Evolutionary conservation across 768 basidiomycete species (phyloP), one percentile per base, ranked within the genome.

Genomic region (Boletus fagicola): DNA sequence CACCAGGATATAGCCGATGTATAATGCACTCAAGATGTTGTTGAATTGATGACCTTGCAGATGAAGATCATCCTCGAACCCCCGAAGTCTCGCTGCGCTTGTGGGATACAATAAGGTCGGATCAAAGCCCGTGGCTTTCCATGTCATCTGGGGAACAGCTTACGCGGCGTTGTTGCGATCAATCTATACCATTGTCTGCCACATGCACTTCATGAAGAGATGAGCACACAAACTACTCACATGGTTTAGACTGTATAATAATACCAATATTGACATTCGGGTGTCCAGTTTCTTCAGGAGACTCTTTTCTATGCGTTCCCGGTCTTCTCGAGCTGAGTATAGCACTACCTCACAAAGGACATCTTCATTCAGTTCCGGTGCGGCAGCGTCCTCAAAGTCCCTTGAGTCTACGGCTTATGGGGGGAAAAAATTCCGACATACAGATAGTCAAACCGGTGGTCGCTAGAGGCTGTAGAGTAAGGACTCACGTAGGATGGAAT

Each of bases 1-100:
- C 88, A 90, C 89, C 39, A 88, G 70, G 56, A 87, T 87, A 65
- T 90, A 90, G 16, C 87, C 87, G 33, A 86, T 76, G 61, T 87
- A 88, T 48, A 88, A 77, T 51, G 87, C 81, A 42, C 85, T 85
- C 42, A 91, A 70, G 16, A 90, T 71, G 0, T 87, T 84, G 12
- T 83, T 79, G 65, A 89, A 91, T 62, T 90, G 77, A 52, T 78
- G 72, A 39, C 82, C 85, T 59, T 80, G 71, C 18, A 91, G 75
- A 39, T 80, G 72, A 31, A 91, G 77, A 69, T 91, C 88, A 49
- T 77, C 74, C 65, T 88, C 85, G 52, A 91, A 86, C 0, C 89
- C 90, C 35, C 82, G 78, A 42, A 90, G 74, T 52, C 90, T 79
- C 33, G 88, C 90, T 12, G 87, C 88, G 44, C 89, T 89, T 61